These are phyloP conservation scores for Candida sakaeoensis DNA, from an alignment of 805 yeast species.

Conservation along the genomic window DNA sequence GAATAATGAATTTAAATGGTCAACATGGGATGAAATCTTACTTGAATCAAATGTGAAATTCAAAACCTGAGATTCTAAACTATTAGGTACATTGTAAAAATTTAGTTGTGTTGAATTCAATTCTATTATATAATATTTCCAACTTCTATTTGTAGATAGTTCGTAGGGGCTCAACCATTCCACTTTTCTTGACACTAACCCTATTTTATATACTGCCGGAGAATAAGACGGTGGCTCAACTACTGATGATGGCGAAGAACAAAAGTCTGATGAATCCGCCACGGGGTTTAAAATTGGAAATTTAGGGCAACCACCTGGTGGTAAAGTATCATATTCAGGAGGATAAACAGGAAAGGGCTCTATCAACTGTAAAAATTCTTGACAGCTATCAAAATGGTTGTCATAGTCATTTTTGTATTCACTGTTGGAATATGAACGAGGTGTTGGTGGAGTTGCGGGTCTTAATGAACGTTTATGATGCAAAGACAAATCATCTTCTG, in stretches of 20 bases:
- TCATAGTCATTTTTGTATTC: background rate
- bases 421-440: slow-evolving; percentile 2
- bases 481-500: slow-evolving; percentile 7
- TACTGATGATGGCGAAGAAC: background rate
- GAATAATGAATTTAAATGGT: slow-evolving; percentile 15
- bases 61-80: slow-evolving; percentile 26
- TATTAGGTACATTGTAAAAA: slow-evolving; percentile 46
- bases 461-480: background rate
- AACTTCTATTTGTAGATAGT: slow-evolving; percentile 58
- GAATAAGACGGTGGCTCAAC: slow-evolving; percentile 54
- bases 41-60: slow-evolving; percentile 15
- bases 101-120: slow-evolving; percentile 85
- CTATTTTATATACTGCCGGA: slow-evolving; percentile 61
- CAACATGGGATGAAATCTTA: slow-evolving; percentile 7
- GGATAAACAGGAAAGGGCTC: slow-evolving; percentile 40
- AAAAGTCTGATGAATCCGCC: background rate
- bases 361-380: slow-evolving; percentile 26
- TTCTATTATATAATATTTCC: slow-evolving; percentile 70
- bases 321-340: slow-evolving; percentile 32
- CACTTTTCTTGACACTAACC: slow-evolving; percentile 56
- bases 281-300: background rate
- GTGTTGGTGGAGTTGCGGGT: slow-evolving; percentile 6
- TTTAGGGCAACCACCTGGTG: slow-evolving; percentile 44
- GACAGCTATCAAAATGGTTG: background rate
- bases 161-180: slow-evolving; percentile 82